Evolutionary conservation across 2,329 filamentous ascomycete species (phyloP), one percentile per base, ranked within the genome.

Genomic region (Endothia cerciana): DNA sequence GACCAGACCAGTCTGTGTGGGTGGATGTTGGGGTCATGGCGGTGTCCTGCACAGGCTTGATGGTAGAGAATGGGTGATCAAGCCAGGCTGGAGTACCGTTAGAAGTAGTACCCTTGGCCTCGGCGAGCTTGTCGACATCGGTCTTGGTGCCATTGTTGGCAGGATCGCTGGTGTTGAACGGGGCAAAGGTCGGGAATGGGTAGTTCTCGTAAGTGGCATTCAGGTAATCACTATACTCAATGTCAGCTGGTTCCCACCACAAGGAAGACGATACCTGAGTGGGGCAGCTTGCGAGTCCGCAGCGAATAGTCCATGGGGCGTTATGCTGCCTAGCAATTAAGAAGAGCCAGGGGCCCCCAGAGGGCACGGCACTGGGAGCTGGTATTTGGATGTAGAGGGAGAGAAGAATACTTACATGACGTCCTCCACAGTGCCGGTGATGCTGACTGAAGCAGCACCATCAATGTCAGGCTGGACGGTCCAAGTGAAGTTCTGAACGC

Each of bases 401-500:
- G 3, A 19, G 28, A 40, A 28, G 40, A 28, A 2, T 28, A 15
- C 63, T 51, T 22, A 55, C 51, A 55, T 61, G 22, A 45, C 63
- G 11, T 65, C 63, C 63, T 65, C 38, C 6, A 65, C 28, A 25
- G 57, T 65, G 22, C 63, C 63, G 13, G 47, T 61, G 17, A 65
- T 15, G n/a, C 57, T 65, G 4, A 65, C 36, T 4, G 40, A 30
- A 36, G 30, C 30, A 7, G 40, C 38, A 10, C 51, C 63, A 13
- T 58, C 13, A 38, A 65, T 22, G n/a, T 57, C 30, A 22, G 63
- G 58, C 17, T 41, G 49, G 22, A 61, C 15, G 22, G 4, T 45
- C 63, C 58, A 65, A 19, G 63, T 65, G 40, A 61, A 40, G 49
- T 65, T 55, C 38, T 61, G 57, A 13, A 57, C 22, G 4, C 25